Conservation (phyloP, 2,329 filamentous ascomycete genomes). For the Raffaelea arxii region DNA sequence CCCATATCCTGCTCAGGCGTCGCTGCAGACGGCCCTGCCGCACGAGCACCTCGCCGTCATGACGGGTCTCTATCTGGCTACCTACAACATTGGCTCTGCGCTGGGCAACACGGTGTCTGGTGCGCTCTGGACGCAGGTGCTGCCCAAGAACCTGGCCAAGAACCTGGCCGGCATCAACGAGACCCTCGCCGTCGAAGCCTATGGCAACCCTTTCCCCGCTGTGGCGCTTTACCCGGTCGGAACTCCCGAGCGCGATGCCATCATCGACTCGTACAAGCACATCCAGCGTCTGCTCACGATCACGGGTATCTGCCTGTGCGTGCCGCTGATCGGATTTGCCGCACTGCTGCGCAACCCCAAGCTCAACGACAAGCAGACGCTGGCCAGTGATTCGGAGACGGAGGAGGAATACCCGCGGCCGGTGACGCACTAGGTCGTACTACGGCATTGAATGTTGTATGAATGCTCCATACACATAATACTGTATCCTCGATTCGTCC, state of each 20-base stretch:
- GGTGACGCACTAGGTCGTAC: no score
- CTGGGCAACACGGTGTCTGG: slow-evolving; percentile 51
- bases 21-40: slow-evolving; percentile 29
- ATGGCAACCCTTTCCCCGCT: slow-evolving; percentile 25
- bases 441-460: no score
- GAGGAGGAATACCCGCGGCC: neutral
- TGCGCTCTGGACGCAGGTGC: slow-evolving; percentile 51
- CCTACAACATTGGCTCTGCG: slow-evolving; percentile 54
- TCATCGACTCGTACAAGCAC: slow-evolving; percentile 35
- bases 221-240: slow-evolving; percentile 27
- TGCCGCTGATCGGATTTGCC: slow-evolving; percentile 36
- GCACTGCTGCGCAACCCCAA: slow-evolving; percentile 33
- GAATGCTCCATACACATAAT: no score
- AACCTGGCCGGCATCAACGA: slow-evolving; percentile 20
- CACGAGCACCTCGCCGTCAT: slow-evolving; percentile 52
- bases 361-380: slow-evolving; percentile 33
- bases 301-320: slow-evolving; percentile 37
- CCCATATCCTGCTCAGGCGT: slow-evolving; percentile 37
- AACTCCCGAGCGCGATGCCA: slow-evolving; percentile 30
- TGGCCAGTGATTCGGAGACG: slow-evolving; percentile 23
- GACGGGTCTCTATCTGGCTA: slow-evolving; percentile 52
- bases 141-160: slow-evolving; percentile 33
- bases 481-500: no score
- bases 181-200: slow-evolving; percentile 25
- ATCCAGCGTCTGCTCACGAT: slow-evolving; percentile 37